A percentile compares a stretch with the other conserved stretches of the same genome.
These are phyloP conservation scores for Botrytis hyacinthi DNA, from an alignment of 2,329 filamentous ascomycete genomes.

Conservation along the genomic window DNA sequence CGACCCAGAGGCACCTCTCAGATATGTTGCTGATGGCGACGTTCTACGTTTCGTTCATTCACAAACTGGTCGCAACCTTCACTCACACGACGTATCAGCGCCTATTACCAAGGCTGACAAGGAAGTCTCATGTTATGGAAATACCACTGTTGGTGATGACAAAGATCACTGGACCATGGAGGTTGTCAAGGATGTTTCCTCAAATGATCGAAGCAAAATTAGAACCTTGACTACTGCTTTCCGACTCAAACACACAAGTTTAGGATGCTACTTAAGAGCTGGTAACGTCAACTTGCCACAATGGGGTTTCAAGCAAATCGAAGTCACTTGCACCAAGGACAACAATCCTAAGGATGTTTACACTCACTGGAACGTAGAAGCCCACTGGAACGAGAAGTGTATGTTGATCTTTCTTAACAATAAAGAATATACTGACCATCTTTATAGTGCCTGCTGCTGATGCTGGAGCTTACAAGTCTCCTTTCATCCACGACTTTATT, in stretches of 20 bases:
- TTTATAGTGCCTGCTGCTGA: slow-evolving; percentile 76
- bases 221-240: slow-evolving; percentile 93
- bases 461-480: slow-evolving; percentile 90
- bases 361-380: slow-evolving; percentile 98
- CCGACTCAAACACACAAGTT: slow-evolving; percentile 74
- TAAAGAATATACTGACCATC: slow-evolving; percentile 37
- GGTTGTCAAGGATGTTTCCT: slow-evolving; percentile 83
- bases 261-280: slow-evolving; percentile 92
- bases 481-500: slow-evolving; percentile 96
- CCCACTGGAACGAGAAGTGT: slow-evolving; percentile 91
- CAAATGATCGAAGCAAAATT: slow-evolving; percentile 72
- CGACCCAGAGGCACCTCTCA: slow-evolving; percentile 66
- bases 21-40: slow-evolving; percentile 74
- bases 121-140: slow-evolving; percentile 95
- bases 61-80: slow-evolving; percentile 93
- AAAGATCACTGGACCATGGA: slow-evolving; percentile 98
- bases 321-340: slow-evolving; percentile 89
- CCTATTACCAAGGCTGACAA: slow-evolving; percentile 85
- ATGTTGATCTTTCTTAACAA: slow-evolving; percentile 44
- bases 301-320: slow-evolving; percentile 99
- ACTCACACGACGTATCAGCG: slow-evolving; percentile 87
- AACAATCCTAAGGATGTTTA: slow-evolving; percentile 92
- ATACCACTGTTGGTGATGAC: slow-evolving; percentile 89
- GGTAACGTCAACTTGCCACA: slow-evolving; percentile 96
- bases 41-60: slow-evolving; percentile 86